Evolutionary conservation across 2,329 filamentous ascomycete species (phyloP), one percentile per base, ranked within the genome.

Genomic region (Cordyceps militaris): DNA sequence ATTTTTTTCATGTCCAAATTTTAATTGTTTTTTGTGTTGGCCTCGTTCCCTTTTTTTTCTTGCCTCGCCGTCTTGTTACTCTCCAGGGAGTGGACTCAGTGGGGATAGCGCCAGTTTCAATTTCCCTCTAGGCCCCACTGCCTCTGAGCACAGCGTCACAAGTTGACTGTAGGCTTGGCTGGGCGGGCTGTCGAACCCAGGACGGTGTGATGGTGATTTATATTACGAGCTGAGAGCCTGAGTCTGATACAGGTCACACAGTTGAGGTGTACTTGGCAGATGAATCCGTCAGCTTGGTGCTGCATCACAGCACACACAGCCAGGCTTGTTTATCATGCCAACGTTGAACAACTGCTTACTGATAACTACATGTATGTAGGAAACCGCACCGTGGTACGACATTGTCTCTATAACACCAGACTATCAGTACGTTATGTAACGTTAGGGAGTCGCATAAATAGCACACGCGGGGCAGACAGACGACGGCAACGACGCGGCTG

Each of bases 31-130:
- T 11, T 3, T 26, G 42, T 44, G 21, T 13, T 9, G 23, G 34
- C 38, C 21, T 53, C 16, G 21, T 54, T 54, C 21, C 30, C 46
- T 54, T 34, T 34, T 34, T 36, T 36, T 34, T 46, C 30, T 55
- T 46, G 24, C n/a, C n/a, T 28, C 13, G 34, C 13, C 34, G n/a
- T 4, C 13, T 36, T 34, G 32, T 34, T 6, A 36, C 34, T 36
- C 30, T 42, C 6, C 16, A 32, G 5, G 44, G 54, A 60, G 63
- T 63, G 61, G 44, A 57, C 56, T 64, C 60, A 63, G 64, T 63
- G 54, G 54, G 55, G 54, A 47, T 57, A 48, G 58, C 56, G 58
- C 49, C 58, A 57, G 58, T 60, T 60, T 60, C 58, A 60, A 60
- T 60, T 60, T 60, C 58, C 54, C 47, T 43, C 47, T 14, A 26